Percentiles rank a stretch among this genome's conserved stretches.
These are phyloP conservation scores for Kalmanozyma brasiliensis DNA, from an alignment of 1,284 basidiomycete genomes.

Conservation along the genomic window DNA sequence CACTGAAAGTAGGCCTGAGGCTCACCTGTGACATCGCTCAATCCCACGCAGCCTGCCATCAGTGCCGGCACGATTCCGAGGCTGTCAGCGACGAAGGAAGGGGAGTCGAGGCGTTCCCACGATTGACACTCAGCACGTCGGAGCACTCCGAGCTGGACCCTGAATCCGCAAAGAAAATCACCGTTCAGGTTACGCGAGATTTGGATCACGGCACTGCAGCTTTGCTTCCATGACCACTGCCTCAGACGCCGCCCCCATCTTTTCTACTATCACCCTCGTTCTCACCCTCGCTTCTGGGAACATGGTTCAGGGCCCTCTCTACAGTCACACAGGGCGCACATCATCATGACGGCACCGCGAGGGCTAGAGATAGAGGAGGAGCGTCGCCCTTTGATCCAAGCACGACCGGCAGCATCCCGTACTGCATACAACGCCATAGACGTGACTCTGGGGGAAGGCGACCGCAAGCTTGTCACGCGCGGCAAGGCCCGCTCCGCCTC, in stretches of 20 bases:
- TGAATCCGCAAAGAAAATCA: no score
- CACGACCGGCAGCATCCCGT: background rate
- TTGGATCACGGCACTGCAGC: no score
- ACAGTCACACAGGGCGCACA: no score
- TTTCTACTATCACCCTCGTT: no score
- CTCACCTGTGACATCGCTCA: no score
- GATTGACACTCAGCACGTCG: no score
- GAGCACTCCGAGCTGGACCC: no score
- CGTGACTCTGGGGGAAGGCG: background rate
- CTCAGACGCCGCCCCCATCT: no score
- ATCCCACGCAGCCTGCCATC: no score
- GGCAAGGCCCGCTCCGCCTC: background rate
- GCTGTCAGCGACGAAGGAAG: background rate
- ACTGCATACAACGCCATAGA: slow-evolving; percentile 5
- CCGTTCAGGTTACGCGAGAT: background rate
- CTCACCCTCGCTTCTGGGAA: no score
- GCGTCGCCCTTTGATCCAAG: slow-evolving; percentile 6
- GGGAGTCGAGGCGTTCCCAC: background rate
- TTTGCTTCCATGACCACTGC: background rate
- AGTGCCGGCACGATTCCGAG: slow-evolving; percentile 4
- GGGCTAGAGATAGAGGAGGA: slow-evolving; percentile 2
- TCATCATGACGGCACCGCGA: background rate
- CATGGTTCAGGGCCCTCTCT: no score
- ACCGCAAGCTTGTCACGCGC: slow-evolving; percentile 5
- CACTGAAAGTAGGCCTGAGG: no score